Evolutionary conservation across 2,329 filamentous ascomycete species (phyloP).

Genomic region (Fusarium penzigii): DNA sequence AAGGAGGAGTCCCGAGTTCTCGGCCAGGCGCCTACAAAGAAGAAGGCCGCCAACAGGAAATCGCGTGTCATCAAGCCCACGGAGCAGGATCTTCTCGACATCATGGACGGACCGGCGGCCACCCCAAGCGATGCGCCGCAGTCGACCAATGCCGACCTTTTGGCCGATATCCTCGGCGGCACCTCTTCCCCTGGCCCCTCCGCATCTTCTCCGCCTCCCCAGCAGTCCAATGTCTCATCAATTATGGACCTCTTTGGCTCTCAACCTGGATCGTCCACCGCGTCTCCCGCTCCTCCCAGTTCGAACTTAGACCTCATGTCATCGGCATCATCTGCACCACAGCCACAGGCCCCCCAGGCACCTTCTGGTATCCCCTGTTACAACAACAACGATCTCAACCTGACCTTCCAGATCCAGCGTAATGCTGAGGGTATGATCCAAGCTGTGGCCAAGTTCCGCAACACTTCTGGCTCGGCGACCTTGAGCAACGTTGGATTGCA

Average conservation of each 20-base stretch:
- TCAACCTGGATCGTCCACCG: constrained; percentile 40
- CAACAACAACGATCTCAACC: constrained; percentile 78
- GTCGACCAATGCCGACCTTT: constrained; percentile 77
- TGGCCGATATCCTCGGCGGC: constrained; percentile 88
- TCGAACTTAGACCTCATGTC: constrained; percentile 53
- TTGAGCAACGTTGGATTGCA: constrained; percentile 82
- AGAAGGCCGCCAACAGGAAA: constrained; percentile 71
- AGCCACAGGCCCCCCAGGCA: constrained; percentile 38
- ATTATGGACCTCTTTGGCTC: constrained; percentile 89
- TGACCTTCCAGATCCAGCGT: constrained; percentile 82
- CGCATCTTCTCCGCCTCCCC: constrained; percentile 48
- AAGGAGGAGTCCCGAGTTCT: constrained; percentile 92
- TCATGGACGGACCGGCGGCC: constrained; percentile 75
- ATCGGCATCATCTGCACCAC: constrained; percentile 47
- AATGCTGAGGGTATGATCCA: constrained; percentile 79
- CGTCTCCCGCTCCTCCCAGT: constrained; percentile 40
- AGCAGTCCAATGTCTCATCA: constrained; percentile 60
- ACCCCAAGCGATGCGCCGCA: constrained; percentile 53
- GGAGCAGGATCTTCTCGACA: constrained; percentile 88
- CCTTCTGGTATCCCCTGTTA: constrained; percentile 72
- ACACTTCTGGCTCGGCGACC: constrained; percentile 64
- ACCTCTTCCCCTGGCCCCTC: constrained; percentile 49
- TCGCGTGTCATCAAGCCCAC: constrained; percentile 78
- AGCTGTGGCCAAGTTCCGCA: constrained; percentile 81
- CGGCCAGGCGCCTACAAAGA: constrained; percentile 73